Evolutionary conservation across 2,329 filamentous ascomycete genomes (phyloP).

Genomic region (Fusarium circinatum): DNA sequence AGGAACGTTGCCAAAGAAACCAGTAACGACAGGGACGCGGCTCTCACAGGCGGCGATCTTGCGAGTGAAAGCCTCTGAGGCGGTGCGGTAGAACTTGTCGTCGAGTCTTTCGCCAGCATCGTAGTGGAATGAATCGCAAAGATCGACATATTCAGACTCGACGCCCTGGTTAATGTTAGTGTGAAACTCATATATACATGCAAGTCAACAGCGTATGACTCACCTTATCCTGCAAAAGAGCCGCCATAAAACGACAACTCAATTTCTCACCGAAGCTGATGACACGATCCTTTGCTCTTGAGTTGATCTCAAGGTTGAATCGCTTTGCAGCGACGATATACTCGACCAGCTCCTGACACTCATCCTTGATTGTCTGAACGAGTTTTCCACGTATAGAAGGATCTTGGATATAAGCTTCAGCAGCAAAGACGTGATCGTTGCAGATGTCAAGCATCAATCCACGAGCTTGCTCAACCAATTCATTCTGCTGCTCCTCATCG

Average conservation of each 20-base stretch:
- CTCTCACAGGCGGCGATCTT: constrained; percentile 73
- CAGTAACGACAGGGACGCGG: constrained; percentile 83
- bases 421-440: constrained; percentile 81
- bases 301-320: constrained; percentile 79
- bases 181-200: not conserved
- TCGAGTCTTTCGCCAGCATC: constrained; percentile 69
- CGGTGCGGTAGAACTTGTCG: constrained; percentile 74
- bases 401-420: constrained; percentile 69
- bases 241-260: constrained; percentile 91
- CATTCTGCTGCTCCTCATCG: constrained; percentile 60
- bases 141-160: constrained; percentile 88
- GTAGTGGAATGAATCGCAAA: constrained; percentile 83
- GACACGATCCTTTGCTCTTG: constrained; percentile 84
- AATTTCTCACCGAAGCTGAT: constrained; percentile 96
- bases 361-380: constrained; percentile 73
- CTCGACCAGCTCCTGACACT: constrained; percentile 84
- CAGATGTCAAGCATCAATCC: constrained; percentile 83
- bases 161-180: constrained; percentile 66
- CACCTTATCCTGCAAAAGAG: constrained; percentile 79
- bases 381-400: constrained; percentile 67
- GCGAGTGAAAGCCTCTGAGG: constrained; percentile 69
- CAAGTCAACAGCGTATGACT: constrained; percentile 13
- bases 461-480: constrained; percentile 72
- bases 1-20: constrained; percentile 94
- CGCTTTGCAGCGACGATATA: constrained; percentile 73